phyloP scores from a whole-genome alignment of 2,329 filamentous ascomycete species.

The Claviceps arundinis region DNA sequence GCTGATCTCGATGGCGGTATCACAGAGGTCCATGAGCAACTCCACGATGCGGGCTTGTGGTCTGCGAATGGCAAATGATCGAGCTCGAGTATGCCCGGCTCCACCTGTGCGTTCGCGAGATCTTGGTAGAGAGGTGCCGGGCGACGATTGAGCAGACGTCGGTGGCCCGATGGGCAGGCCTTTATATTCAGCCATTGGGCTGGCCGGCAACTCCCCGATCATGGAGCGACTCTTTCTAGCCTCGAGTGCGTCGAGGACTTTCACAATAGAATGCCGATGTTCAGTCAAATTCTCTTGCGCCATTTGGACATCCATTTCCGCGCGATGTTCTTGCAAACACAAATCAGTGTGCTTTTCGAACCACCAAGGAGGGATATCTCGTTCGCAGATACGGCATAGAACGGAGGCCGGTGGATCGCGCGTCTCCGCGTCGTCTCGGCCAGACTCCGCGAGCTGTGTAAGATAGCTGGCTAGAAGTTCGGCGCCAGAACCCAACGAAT shows the following conservation, averaged over 20 bases:
- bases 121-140: slow-evolving; percentile 56
- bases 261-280: slow-evolving; percentile 89
- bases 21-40: slow-evolving; percentile 84
- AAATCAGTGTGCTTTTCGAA: slow-evolving; percentile 98
- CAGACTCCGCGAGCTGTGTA: slow-evolving; percentile 74
- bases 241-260: slow-evolving; percentile 84
- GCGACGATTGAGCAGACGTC: slow-evolving; percentile 57
- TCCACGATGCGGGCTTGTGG: slow-evolving; percentile 91
- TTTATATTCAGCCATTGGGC: slow-evolving; percentile 69
- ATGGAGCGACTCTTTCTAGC: slow-evolving; percentile 55
- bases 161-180: slow-evolving; percentile 70
- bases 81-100: slow-evolving; percentile 64
- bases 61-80: slow-evolving; percentile 82
- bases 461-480: slow-evolving; percentile 91
- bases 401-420: slow-evolving; percentile 78
- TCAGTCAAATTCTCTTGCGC: slow-evolving; percentile 84
- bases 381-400: slow-evolving; percentile 92
- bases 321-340: slow-evolving; percentile 87
- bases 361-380: slow-evolving; percentile 97
- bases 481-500: slow-evolving; percentile 85
- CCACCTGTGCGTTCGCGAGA: slow-evolving; percentile 63
- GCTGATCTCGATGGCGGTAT: slow-evolving; percentile 90
- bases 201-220: slow-evolving; percentile 37
- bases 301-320: slow-evolving; percentile 96
- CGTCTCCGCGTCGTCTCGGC: slow-evolving; percentile 58